These are phyloP conservation scores for Mucor velutinosus DNA, from an alignment of 371 early-diverging fungal species.

Conservation along the genomic window DNA sequence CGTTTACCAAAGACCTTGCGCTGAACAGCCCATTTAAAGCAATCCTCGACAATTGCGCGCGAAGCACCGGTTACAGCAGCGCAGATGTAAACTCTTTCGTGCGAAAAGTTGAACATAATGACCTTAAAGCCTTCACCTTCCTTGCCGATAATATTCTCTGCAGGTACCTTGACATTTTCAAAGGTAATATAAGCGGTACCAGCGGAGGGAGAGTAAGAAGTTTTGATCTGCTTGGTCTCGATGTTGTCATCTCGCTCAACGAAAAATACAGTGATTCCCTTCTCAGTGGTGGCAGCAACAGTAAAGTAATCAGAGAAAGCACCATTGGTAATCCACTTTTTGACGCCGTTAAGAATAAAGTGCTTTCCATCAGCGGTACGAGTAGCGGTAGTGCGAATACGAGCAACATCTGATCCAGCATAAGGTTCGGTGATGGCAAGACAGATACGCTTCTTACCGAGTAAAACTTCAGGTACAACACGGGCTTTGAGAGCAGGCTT, in stretches of 20 bases:
- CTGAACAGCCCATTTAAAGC: slow-evolving; percentile 82
- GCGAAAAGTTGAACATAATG: slow-evolving; percentile 78
- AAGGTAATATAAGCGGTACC: slow-evolving; percentile 75
- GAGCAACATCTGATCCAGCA: slow-evolving; percentile 81
- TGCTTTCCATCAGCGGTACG: slow-evolving; percentile 71
- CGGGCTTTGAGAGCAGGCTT: slow-evolving; percentile 57
- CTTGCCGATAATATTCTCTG: slow-evolving; percentile 81
- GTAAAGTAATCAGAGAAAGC: slow-evolving; percentile 66
- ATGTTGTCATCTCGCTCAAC: slow-evolving; percentile 65
- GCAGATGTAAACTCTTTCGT: slow-evolving; percentile 80
- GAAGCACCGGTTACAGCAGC: slow-evolving; percentile 79
- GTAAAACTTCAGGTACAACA: slow-evolving; percentile 68
- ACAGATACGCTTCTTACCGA: slow-evolving; percentile 80
- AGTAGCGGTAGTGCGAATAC: slow-evolving; percentile 72
- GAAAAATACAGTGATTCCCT: slow-evolving; percentile 73
- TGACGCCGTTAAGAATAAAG: slow-evolving; percentile 56
- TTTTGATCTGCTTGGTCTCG: slow-evolving; percentile 66
- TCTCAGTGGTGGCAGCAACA: slow-evolving; percentile 70
- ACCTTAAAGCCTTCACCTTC: slow-evolving; percentile 88
- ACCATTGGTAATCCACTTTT: slow-evolving; percentile 90
- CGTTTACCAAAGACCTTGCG: slow-evolving; percentile 85
- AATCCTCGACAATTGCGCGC: slow-evolving; percentile 81
- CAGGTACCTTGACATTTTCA: slow-evolving; percentile 86
- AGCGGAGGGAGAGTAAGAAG: slow-evolving; percentile 65
- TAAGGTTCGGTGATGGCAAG: slow-evolving; percentile 71